Conservation (phyloP, 73 alveolate genomes). For the Paramecium tetraurelia region DNA sequence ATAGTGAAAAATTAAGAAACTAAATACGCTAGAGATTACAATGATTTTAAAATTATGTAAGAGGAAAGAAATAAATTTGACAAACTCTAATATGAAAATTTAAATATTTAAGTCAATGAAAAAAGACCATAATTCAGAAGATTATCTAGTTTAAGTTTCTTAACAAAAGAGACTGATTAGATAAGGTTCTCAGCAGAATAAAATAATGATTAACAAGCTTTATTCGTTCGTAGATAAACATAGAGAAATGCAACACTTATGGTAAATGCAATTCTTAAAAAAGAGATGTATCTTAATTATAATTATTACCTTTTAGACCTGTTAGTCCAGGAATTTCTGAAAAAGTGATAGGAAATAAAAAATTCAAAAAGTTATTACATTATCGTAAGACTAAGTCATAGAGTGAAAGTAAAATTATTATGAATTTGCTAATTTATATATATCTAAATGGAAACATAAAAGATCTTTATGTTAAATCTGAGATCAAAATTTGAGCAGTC, state of each 20-base stretch:
- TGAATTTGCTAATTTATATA: not conserved
- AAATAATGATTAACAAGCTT: not conserved
- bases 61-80: not conserved
- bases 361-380: not conserved
- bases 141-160: not conserved
- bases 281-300: not conserved
- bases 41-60: not conserved
- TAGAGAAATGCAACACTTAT: not conserved
- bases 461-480: not conserved
- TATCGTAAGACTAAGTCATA: not conserved
- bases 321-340: not conserved
- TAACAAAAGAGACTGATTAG: not conserved
- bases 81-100: not conserved
- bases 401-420: not conserved
- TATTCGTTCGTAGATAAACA: not conserved
- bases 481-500: not conserved
- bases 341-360: not conserved
- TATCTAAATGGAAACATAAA: not conserved
- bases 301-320: not conserved
- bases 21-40: not conserved
- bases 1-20: not conserved
- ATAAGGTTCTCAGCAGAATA: not conserved
- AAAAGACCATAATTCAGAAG: conserved; percentile 25
- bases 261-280: not conserved
- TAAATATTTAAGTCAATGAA: not conserved